These are phyloP conservation scores for Rhizophagus sp. DNA, from an alignment of 192 early-diverging fungal species.

Conservation along the genomic window DNA sequence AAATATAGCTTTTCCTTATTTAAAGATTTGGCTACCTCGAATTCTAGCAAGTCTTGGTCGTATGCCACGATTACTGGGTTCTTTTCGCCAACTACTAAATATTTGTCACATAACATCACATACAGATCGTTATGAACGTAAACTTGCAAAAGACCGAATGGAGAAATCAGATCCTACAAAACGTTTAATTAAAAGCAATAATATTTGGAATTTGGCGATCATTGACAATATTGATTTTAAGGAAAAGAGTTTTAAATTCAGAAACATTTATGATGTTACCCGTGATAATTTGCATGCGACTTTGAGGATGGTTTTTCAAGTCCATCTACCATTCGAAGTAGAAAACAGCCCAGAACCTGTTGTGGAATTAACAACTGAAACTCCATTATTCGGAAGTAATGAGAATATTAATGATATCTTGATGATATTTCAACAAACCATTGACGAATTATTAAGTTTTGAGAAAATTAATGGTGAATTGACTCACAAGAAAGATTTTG, in stretches of 20 bases:
- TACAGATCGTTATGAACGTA: neutral
- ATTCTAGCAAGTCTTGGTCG: too few species aligned
- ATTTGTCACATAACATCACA: neutral
- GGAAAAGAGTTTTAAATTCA: neutral
- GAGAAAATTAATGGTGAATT: too few species aligned
- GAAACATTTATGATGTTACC: neutral
- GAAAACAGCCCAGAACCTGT: neutral
- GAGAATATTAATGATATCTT: too few species aligned
- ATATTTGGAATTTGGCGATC: neutral
- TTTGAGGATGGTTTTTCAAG: neutral
- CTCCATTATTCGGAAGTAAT: neutral
- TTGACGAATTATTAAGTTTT: too few species aligned
- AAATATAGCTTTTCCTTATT: too few species aligned
- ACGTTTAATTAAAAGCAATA: neutral
- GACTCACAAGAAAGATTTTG: neutral
- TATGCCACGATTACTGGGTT: too few species aligned
- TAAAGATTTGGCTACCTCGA: too few species aligned
- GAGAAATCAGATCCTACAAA: neutral
- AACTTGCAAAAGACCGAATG: neutral
- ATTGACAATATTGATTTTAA: slow-evolving; percentile 15
- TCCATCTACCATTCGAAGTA: neutral
- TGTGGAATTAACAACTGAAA: neutral
- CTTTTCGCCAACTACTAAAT: too few species aligned
- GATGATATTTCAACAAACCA: too few species aligned
- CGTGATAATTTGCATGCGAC: neutral